These are phyloP conservation scores for Ophiocordyceps robertsii DNA, from an alignment of 2,329 filamentous ascomycete species.

Conservation along the genomic window DNA sequence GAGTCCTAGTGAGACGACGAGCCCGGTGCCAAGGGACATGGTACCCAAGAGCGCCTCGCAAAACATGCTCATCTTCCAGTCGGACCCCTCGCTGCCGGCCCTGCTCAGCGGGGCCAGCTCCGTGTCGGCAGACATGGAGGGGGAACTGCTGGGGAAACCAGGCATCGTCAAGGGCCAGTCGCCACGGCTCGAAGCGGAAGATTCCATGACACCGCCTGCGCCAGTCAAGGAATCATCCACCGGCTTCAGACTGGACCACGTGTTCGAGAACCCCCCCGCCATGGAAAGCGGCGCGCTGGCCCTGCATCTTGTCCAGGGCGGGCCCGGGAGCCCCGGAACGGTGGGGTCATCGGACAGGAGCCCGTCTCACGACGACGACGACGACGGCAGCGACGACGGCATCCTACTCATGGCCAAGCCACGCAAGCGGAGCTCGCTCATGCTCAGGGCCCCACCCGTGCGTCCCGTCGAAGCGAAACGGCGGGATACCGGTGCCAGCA, in stretches of 20 bases:
- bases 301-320: slow-evolving; percentile 12
- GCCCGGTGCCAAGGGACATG: slow-evolving; percentile 29
- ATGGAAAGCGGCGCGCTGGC: slow-evolving; percentile 19
- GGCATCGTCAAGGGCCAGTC: slow-evolving; percentile 27
- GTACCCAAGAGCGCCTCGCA: slow-evolving; percentile 28
- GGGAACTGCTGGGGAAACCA: slow-evolving; percentile 40
- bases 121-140: slow-evolving; percentile 48
- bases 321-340: slow-evolving; percentile 2
- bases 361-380: slow-evolving; percentile 28
- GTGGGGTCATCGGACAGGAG: slow-evolving; percentile 1
- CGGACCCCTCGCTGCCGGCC: slow-evolving; percentile 50
- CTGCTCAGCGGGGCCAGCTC: slow-evolving; percentile 51
- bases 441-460: slow-evolving; percentile 5
- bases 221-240: slow-evolving; percentile 30
- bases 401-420: slow-evolving; percentile 39
- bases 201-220: slow-evolving; percentile 41
- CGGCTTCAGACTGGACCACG: slow-evolving; percentile 32
- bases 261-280: slow-evolving; percentile 17
- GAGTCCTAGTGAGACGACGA: slow-evolving; percentile 38
- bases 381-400: slow-evolving; percentile 41
- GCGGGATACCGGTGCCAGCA: slow-evolving; percentile 47
- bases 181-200: slow-evolving; percentile 35
- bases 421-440: slow-evolving; percentile 26
- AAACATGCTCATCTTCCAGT: slow-evolving; percentile 40
- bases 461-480: slow-evolving; percentile 27